phyloP scores from a whole-genome alignment of 306 rosid genomes.

The Chamaecrista fasciculata region DNA sequence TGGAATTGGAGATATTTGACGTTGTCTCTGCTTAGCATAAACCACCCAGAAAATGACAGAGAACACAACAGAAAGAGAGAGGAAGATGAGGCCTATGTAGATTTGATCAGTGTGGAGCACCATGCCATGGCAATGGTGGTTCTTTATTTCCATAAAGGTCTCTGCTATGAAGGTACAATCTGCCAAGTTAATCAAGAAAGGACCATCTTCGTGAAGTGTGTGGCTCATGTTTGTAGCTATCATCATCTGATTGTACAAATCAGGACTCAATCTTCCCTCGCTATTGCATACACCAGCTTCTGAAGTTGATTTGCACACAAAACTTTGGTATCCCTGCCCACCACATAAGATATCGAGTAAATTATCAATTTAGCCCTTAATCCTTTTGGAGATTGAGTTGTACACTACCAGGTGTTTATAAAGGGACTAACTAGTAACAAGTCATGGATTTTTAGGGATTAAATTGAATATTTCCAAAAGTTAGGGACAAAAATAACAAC shows the following conservation, averaged over 20 bases:
- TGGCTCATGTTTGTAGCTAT: conserved; percentile 39
- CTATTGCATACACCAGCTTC: conserved; percentile 50
- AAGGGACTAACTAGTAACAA: no score
- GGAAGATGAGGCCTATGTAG: conserved; percentile 36
- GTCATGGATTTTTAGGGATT: no score
- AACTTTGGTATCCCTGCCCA: conserved; percentile 42
- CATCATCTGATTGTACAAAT: conserved; percentile 30
- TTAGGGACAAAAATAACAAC: no score
- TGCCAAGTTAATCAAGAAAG: conserved; percentile 33
- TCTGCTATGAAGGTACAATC: conserved; percentile 44
- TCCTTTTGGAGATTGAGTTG: no score
- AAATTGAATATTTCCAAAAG: no score
- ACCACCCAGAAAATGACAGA: conserved; percentile 54
- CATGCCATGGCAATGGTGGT: conserved; percentile 32
- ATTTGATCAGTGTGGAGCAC: conserved; percentile 22
- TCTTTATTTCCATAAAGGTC: conserved; percentile 39
- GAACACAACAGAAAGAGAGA: conserved; percentile 37
- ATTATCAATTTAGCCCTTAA: no score
- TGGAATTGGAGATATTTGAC: conserved; percentile 33
- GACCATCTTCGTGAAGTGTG: conserved; percentile 32
- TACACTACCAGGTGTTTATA: no score
- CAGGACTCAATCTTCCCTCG: conserved; percentile 50
- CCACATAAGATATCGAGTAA: not conserved
- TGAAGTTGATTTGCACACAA: conserved; percentile 36
- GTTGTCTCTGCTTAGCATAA: conserved; percentile 34